Evolutionary conservation across 2,329 filamentous ascomycete genomes (phyloP).

Genomic region (Rutstroemia sp.): DNA sequence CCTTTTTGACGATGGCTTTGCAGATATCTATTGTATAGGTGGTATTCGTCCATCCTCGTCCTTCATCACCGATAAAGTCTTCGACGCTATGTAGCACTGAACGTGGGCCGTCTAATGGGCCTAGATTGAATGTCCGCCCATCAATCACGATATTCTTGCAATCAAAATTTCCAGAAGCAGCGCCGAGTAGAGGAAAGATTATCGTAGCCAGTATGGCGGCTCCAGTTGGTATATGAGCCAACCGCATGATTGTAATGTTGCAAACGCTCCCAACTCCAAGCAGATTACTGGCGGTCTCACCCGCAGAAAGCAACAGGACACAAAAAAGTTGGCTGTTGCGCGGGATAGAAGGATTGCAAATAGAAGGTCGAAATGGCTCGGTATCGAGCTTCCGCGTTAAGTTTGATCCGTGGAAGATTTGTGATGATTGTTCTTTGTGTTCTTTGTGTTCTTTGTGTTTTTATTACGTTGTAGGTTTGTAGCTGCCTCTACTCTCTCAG

Average conservation of each 20-base stretch:
- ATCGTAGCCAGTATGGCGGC: conserved; percentile 23
- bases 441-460: no score
- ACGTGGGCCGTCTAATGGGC: conserved; percentile 57
- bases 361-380: no score
- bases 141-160: conserved; percentile 57
- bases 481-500: no score
- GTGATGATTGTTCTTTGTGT: no score
- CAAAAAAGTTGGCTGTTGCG: no score
- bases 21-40: conserved; percentile 81
- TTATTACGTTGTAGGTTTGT: no score
- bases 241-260: conserved; percentile 19
- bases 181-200: conserved; percentile 23
- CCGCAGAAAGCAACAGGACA: no score
- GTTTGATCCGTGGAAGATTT: no score
- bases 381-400: no score
- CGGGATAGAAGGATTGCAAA: no score
- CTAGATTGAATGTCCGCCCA: conserved; percentile 56
- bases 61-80: conserved; percentile 33
- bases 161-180: conserved; percentile 41
- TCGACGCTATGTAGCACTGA: conserved; percentile 53
- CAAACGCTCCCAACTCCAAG: background rate
- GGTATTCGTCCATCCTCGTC: conserved; percentile 55
- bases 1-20: conserved; percentile 52
- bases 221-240: conserved; percentile 18
- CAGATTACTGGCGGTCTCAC: background rate